Evolutionary conservation across 768 basidiomycete genomes (phyloP), one percentile per base, ranked within the genome.

Genomic region (Lentinula detonsa): DNA sequence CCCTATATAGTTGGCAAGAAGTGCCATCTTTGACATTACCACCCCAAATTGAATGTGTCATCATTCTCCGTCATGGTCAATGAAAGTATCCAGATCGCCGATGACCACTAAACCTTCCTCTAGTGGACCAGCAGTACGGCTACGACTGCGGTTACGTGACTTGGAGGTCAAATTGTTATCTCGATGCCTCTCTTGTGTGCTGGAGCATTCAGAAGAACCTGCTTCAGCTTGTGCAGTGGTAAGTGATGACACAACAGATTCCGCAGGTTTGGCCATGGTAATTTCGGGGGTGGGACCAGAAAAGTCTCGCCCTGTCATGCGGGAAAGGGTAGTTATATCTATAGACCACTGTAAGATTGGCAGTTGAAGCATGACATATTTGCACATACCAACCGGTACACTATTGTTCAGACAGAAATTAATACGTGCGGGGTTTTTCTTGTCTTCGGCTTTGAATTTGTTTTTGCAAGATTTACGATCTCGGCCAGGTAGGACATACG

Each of bases 371-470:
- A 28, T 55, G 28, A 10, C 15, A 39, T 6, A 59, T 39, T 7
- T 1, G 11, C n/a, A 75, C 83, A 65, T 66, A 91, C 90, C 90
- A 64, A 91, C 90, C 57, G 91, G 91, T 46, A 83, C 79, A 64
- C 85, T 82, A 66, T 89, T 86, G 61, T 84, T 84, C n/a, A 95
- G 73, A 68, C 86, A 89, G 63, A 83, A 78, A 62, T 86, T 88
- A 60, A 96, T 90, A 51, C 87, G 79, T n/a, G 79, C 81, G 33
- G 85, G 80, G 70, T 95, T 88, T 70, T 83, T 85, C 74, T 83
- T 91, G 70, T 95, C 93, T 71, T 96, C 95, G 0, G 86, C 81
- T 67, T 92, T 95, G 77, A 94, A 96, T 69, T 96, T 96, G 72
- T 91, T 90, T 73, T 93, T 94, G 72, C 95, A 93, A 31, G 93